Percentiles rank a stretch among this genome's conserved stretches.
These are phyloP conservation scores for Suillus ampliporus DNA, from an alignment of 768 basidiomycete genomes.

Conservation along the genomic window DNA sequence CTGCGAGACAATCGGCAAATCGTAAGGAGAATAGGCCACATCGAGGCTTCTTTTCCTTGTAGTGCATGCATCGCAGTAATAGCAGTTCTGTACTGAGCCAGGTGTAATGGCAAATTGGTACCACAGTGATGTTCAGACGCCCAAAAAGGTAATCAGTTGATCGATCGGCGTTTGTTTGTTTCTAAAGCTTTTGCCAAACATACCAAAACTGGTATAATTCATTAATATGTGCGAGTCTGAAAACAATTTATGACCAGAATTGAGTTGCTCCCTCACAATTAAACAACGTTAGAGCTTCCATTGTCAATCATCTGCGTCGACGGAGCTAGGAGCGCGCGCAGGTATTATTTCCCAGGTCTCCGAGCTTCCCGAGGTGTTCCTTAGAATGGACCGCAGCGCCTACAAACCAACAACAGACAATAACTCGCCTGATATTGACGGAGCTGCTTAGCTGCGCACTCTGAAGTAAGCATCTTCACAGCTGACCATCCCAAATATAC, in stretches of 20 bases:
- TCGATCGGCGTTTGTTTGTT: conserved; percentile 14
- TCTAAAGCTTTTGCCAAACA: conserved; percentile 15
- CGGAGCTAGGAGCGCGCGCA: neutral
- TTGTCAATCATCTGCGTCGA: neutral
- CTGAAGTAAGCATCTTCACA: conserved; percentile 11
- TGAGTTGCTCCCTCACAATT: neutral
- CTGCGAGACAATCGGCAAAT: neutral
- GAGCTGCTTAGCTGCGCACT: neutral
- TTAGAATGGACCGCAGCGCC: neutral
- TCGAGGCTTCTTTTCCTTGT: neutral
- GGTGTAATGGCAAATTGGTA: neutral
- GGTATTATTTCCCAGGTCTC: neutral
- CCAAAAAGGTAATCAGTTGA: neutral
- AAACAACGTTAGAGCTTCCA: neutral
- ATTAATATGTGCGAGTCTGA: neutral
- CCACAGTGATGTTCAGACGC: neutral
- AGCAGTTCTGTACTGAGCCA: neutral
- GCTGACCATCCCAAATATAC: conserved; percentile 80
- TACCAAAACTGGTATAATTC: conserved; percentile 5
- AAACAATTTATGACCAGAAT: neutral
- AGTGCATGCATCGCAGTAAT: neutral
- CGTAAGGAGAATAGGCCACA: neutral
- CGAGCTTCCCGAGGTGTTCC: neutral
- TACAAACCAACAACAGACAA: neutral
- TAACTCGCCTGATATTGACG: neutral